Evolutionary conservation across 1,284 basidiomycete genomes (phyloP).

Genomic region (Cryptococcus deneoformans): DNA sequence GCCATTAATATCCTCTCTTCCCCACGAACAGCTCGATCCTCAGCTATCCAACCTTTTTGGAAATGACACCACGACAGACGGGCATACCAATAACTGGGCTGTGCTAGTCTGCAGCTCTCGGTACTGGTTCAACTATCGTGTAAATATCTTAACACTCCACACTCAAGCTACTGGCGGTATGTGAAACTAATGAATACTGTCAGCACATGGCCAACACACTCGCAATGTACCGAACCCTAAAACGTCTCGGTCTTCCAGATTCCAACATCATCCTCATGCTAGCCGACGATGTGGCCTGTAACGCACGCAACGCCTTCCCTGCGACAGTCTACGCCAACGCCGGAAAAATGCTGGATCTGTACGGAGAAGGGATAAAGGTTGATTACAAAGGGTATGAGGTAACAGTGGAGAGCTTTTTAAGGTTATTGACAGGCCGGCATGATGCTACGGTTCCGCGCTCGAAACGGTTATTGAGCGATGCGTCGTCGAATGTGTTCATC

Average conservation of each 20-base stretch:
- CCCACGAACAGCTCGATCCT: constrained; percentile 12
- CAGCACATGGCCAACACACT: constrained; percentile 98
- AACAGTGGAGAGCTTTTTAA: constrained; percentile 91
- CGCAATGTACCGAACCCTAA: constrained; percentile 98
- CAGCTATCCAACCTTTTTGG: constrained; percentile 19
- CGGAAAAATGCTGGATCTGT: constrained; percentile 77
- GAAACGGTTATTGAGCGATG: constrained; percentile 87
- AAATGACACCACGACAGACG: constrained; percentile 9
- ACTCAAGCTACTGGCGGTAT: background rate
- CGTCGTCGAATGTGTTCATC: constrained; percentile 91
- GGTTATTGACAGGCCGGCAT: constrained; percentile 79
- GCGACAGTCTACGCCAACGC: constrained; percentile 86
- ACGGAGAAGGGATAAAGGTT: constrained; percentile 95
- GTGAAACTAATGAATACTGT: background rate
- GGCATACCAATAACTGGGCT: constrained; percentile 97
- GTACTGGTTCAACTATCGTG: constrained; percentile 99
- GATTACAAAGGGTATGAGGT: constrained; percentile 98
- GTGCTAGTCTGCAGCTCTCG: constrained; percentile 91
- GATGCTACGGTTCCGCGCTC: constrained; percentile 70
- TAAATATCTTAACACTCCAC: constrained; percentile 51
- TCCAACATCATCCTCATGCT: constrained; percentile 99
- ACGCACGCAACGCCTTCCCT: constrained; percentile 86
- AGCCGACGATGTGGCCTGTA: constrained; percentile 94
- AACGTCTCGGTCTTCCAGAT: constrained; percentile 95
- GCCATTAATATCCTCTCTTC: background rate